Conservation (phyloP, 2,329 filamentous ascomycete species). For the Pseudogymnoascus sp. region DNA sequence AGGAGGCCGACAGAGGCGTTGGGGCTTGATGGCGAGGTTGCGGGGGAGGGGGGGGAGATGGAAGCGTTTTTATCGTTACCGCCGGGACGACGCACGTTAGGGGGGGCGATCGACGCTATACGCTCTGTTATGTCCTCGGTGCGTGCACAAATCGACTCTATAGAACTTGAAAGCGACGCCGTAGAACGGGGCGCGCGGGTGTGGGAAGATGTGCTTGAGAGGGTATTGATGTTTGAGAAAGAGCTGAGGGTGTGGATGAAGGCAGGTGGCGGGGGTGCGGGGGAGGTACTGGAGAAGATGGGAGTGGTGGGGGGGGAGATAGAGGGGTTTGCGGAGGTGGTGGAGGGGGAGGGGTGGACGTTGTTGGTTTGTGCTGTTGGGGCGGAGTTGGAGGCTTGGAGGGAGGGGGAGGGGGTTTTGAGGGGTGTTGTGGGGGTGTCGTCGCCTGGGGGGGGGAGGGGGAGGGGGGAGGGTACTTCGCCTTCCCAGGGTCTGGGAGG, state of each 20-base stretch:
- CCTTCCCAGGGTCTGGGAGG: background rate
- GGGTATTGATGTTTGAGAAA: conserved; percentile 57
- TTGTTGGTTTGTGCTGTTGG: conserved; percentile 67
- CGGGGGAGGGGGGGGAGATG: conserved; percentile 27
- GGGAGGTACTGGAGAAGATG: conserved; percentile 37
- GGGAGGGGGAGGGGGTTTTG: conserved; percentile 51
- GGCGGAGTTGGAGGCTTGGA: conserved; percentile 61
- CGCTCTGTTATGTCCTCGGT: background rate
- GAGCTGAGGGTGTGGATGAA: conserved; percentile 50
- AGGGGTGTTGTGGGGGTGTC: background rate
- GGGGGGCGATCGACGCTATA: conserved; percentile 28
- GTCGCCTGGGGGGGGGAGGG: too few species aligned
- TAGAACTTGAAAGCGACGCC: conserved; percentile 53
- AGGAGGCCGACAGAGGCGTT: conserved; percentile 9
- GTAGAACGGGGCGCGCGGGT: conserved; percentile 57
- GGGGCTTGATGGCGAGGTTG: conserved; percentile 30
- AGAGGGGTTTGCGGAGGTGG: conserved; percentile 42
- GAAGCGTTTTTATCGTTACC: conserved; percentile 47
- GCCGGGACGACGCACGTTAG: conserved; percentile 55
- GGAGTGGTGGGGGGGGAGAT: conserved; percentile 43
- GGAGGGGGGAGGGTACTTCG: background rate
- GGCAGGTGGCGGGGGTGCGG: conserved; percentile 24
- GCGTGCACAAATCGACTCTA: conserved; percentile 26
- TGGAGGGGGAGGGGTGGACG: conserved; percentile 60
- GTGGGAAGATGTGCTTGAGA: conserved; percentile 54